These are phyloP conservation scores for Ogataea wickerhamii DNA, from an alignment of 805 yeast species.

Conservation along the genomic window DNA sequence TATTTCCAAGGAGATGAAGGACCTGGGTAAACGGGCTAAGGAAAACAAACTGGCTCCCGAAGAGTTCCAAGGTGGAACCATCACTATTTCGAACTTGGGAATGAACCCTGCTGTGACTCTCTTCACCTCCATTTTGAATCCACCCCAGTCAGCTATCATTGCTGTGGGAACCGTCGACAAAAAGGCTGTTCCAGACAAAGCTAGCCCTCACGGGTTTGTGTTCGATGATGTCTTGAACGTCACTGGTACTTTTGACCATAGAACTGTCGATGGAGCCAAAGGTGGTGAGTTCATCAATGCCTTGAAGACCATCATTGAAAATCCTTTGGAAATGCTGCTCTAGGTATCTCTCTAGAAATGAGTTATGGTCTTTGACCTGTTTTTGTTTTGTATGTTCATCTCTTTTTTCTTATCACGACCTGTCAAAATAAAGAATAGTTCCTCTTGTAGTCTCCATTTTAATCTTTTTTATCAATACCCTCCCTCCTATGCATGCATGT, in stretches of 20 bases:
- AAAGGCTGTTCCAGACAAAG: conserved; percentile 89
- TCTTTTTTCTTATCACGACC: no score
- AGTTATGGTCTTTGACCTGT: no score
- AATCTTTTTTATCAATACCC: no score
- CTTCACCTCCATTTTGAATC: conserved; percentile 97
- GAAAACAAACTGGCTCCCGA: conserved; percentile 89
- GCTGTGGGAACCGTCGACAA: conserved; percentile 93
- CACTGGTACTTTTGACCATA: conserved; percentile 98
- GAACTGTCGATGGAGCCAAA: conserved; percentile 93
- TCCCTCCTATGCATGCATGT: no score
- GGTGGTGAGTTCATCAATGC: conserved; percentile 97
- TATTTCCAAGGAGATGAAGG: conserved; percentile 84
- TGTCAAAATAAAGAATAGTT: no score
- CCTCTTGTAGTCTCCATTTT: no score
- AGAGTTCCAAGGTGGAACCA: conserved; percentile 99
- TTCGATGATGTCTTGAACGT: conserved; percentile 88
- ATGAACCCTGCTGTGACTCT: conserved; percentile 92
- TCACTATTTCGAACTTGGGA: conserved; percentile 97
- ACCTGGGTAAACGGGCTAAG: conserved; percentile 93
- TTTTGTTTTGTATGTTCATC: not conserved
- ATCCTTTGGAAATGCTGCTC: conserved; percentile 90
- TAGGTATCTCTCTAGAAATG: conserved; percentile 39
- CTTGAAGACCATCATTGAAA: conserved; percentile 85
- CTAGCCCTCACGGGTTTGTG: conserved; percentile 85
- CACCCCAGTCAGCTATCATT: conserved; percentile 92